Evolutionary conservation across 2,329 filamentous ascomycete genomes (phyloP).

Genomic region (Paracoccidioides lutzii): DNA sequence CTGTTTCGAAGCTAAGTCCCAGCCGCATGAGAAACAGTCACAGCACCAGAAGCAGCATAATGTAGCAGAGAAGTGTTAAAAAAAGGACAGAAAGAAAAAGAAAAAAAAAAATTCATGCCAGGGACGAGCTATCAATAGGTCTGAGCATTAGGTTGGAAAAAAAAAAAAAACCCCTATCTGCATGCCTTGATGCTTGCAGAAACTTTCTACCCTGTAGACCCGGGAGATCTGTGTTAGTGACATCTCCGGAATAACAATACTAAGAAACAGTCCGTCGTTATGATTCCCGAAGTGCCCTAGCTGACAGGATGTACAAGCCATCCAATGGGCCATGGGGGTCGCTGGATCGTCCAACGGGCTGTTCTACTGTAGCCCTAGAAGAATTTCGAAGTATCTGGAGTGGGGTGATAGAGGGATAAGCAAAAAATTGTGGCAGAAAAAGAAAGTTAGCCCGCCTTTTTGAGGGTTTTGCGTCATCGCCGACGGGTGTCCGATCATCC

Average conservation of each 20-base stretch:
- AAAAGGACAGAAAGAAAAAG: background rate
- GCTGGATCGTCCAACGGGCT: background rate
- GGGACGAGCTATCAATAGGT: background rate
- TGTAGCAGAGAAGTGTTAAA: background rate
- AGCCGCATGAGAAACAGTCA: background rate
- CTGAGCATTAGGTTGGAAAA: background rate
- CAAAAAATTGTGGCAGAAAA: background rate
- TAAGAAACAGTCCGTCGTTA: too few species aligned
- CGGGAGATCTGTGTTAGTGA: background rate
- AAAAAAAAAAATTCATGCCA: constrained; percentile 1
- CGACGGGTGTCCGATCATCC: background rate
- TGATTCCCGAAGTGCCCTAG: background rate
- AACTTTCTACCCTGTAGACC: background rate
- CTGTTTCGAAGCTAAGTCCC: background rate
- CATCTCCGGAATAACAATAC: background rate
- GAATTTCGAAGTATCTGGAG: background rate
- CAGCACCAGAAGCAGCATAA: background rate
- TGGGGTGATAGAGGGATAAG: background rate
- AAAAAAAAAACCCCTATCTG: background rate
- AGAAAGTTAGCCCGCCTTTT: background rate
- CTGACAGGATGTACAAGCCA: background rate
- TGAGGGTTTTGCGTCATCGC: background rate
- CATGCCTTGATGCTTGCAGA: background rate
- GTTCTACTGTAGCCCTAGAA: constrained; percentile 1
- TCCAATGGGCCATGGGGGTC: background rate